Percentiles rank a stretch among this genome's conserved stretches.
Evolutionary conservation across 805 yeast genomes (phyloP).

Genomic region (Nakazawaea sp.): DNA sequence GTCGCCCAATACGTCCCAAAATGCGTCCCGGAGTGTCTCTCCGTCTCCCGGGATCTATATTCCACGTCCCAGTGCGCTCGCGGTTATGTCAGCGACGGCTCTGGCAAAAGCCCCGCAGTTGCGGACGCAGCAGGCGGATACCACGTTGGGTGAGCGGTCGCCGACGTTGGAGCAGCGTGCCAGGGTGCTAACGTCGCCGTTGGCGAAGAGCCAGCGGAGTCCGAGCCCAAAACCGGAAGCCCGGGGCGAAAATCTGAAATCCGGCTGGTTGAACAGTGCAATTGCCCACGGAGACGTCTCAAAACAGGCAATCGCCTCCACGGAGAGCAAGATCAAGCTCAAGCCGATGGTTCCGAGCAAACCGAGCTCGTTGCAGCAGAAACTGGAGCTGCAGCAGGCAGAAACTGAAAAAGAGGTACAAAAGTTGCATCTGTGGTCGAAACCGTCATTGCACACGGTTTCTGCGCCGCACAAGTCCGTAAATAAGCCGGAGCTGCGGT

Average conservation of each 20-base stretch:
- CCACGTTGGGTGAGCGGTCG: slow-evolving; percentile 13
- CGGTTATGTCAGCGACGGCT: slow-evolving; percentile 16
- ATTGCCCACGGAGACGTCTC: slow-evolving; percentile 2
- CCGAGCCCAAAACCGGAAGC: background rate
- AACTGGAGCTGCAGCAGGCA: background rate
- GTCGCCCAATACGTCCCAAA: background rate
- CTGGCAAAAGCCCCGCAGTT: slow-evolving; percentile 19
- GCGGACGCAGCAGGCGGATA: slow-evolving; percentile 10
- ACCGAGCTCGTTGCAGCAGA: slow-evolving; percentile 5
- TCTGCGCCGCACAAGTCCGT: background rate
- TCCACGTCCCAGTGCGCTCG: slow-evolving; percentile 15
- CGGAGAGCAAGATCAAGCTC: slow-evolving; percentile 3
- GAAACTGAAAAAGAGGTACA: background rate
- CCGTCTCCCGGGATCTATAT: slow-evolving; percentile 8
- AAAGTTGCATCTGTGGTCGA: background rate
- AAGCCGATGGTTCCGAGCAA: slow-evolving; percentile 10
- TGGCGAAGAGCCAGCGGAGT: background rate
- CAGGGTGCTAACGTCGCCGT: slow-evolving; percentile 5
- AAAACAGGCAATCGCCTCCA: background rate
- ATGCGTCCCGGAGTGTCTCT: background rate
- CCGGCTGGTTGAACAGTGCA: slow-evolving; percentile 9
- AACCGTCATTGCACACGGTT: background rate
- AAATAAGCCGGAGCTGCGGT: background rate
- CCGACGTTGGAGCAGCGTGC: slow-evolving; percentile 12
- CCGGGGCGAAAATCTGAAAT: background rate